phyloP scores from a whole-genome alignment of 2,329 filamentous ascomycete genomes.

The Acarospora socialis region DNA sequence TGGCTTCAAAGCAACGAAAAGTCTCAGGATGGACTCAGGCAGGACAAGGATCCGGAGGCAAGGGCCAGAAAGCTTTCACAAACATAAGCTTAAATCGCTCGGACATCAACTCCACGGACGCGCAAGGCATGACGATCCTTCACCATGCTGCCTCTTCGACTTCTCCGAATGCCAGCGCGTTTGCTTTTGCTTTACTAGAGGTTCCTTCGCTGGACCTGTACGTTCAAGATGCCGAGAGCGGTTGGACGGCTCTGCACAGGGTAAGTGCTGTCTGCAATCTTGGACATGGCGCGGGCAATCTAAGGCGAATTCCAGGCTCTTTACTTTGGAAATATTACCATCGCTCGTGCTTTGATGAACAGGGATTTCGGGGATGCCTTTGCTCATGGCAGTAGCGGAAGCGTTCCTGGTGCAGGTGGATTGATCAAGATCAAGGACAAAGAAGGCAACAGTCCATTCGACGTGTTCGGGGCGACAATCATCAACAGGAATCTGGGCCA shows the following conservation, averaged over 20 bases:
- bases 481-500: slow-evolving; percentile 53
- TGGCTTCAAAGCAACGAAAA: slow-evolving; percentile 16
- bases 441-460: slow-evolving; percentile 88
- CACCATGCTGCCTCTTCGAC: slow-evolving; percentile 71
- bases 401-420: slow-evolving; percentile 50
- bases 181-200: slow-evolving; percentile 66
- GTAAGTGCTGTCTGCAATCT: too few species aligned
- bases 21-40: slow-evolving; percentile 11
- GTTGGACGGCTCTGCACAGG: slow-evolving; percentile 92
- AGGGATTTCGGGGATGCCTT: slow-evolving; percentile 57
- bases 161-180: slow-evolving; percentile 52
- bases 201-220: slow-evolving; percentile 78
- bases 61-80: slow-evolving; percentile 16
- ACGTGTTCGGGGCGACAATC: slow-evolving; percentile 81
- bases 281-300: too few species aligned
- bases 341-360: slow-evolving; percentile 68
- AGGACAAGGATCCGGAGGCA: slow-evolving; percentile 11
- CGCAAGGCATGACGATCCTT: slow-evolving; percentile 66
- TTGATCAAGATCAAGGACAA: slow-evolving; percentile 92
- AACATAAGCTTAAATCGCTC: slow-evolving; percentile 36
- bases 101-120: slow-evolving; percentile 76
- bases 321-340: slow-evolving; percentile 76
- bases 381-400: slow-evolving; percentile 44
- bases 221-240: slow-evolving; percentile 74
- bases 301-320: too few species aligned